phyloP scores from a whole-genome alignment of 1,284 basidiomycete genomes.

The Papiliotrema flavescens region DNA sequence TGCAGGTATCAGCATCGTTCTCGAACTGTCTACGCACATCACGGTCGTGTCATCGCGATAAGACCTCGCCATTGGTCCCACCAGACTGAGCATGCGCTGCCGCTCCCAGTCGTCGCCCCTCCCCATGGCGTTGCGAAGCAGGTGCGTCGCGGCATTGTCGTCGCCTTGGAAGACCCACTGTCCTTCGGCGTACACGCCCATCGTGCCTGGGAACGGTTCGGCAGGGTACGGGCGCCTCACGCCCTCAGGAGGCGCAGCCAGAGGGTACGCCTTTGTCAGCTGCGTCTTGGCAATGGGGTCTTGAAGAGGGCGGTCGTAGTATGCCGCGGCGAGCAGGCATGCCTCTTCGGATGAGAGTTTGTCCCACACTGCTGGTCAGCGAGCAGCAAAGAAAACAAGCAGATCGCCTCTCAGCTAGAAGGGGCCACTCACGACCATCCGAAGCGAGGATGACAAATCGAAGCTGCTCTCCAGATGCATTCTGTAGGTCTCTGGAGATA shows the following conservation, averaged over 20 bases:
- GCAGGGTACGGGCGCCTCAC: conserved; percentile 9
- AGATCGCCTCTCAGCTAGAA: neutral
- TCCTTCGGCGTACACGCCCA: conserved; percentile 3
- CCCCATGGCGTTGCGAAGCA: conserved; percentile 89
- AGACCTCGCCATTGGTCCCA: too few relatives aligned
- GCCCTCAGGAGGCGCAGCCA: neutral
- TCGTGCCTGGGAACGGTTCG: conserved; percentile 6
- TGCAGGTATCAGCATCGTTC: too few relatives aligned
- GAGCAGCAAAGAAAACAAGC: too few relatives aligned
- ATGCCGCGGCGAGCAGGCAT: conserved; percentile 76
- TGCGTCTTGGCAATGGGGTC: conserved; percentile 1
- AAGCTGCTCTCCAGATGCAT: conserved; percentile 41
- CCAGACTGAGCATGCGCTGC: too few relatives aligned
- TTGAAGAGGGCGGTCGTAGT: conserved; percentile 57
- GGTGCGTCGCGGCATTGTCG: conserved; percentile 75
- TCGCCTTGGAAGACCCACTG: conserved; percentile 72
- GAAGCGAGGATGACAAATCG: conserved; percentile 80
- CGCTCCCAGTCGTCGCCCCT: too few relatives aligned
- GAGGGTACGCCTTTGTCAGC: neutral
- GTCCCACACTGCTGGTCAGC: conserved; percentile 65
- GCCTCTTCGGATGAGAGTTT: conserved; percentile 84
- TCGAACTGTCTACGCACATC: too few relatives aligned
- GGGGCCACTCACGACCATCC: conserved; percentile 58
- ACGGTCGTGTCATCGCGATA: too few relatives aligned
- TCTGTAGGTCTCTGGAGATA: conserved; percentile 59